Percentiles rank a stretch among this genome's conserved stretches.
phyloP scores from a whole-genome alignment of 2,329 filamentous ascomycete species.

The Diplodia scrobiculata region DNA sequence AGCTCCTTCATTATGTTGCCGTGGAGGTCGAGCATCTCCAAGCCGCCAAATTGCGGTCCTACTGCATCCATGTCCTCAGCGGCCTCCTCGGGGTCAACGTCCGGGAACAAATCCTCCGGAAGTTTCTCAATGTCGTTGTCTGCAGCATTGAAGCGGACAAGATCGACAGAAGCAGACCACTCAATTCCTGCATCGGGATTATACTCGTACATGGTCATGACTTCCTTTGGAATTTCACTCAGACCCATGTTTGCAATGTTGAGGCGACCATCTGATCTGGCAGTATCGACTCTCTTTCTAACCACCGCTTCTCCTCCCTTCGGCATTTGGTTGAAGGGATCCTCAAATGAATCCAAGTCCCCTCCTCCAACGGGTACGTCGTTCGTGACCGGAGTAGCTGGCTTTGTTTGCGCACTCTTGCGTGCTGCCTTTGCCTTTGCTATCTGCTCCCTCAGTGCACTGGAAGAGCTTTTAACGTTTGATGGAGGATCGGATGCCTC shows the following conservation, averaged over 20 bases:
- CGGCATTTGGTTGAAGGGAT: constrained; percentile 71
- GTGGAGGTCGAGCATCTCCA: constrained; percentile 82
- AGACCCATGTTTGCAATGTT: constrained; percentile 86
- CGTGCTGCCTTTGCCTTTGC: constrained; percentile 87
- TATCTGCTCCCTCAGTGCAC: constrained; percentile 83
- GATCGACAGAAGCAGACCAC: constrained; percentile 91
- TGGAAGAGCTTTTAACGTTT: constrained; percentile 68
- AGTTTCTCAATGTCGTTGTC: constrained; percentile 84
- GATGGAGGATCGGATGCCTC: constrained; percentile 41
- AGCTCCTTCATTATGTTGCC: constrained; percentile 74
- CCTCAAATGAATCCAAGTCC: constrained; percentile 60
- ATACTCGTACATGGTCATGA: constrained; percentile 87
- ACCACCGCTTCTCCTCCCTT: constrained; percentile 68
- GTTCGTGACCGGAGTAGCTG: constrained; percentile 9
- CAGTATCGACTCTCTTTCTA: constrained; percentile 70
- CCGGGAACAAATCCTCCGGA: constrained; percentile 76
- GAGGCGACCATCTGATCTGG: constrained; percentile 74
- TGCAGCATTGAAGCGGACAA: constrained; percentile 80
- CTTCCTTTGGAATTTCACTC: constrained; percentile 75
- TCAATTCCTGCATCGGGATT: constrained; percentile 67
- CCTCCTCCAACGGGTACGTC: constrained; percentile 37
- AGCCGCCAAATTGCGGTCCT: constrained; percentile 76
- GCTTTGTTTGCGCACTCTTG: constrained; percentile 35
- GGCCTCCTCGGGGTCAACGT: constrained; percentile 57
- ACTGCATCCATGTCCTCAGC: constrained; percentile 66